These are phyloP conservation scores for Stachybotrys elegans DNA, from an alignment of 2,329 filamentous ascomycete genomes.

Conservation along the genomic window DNA sequence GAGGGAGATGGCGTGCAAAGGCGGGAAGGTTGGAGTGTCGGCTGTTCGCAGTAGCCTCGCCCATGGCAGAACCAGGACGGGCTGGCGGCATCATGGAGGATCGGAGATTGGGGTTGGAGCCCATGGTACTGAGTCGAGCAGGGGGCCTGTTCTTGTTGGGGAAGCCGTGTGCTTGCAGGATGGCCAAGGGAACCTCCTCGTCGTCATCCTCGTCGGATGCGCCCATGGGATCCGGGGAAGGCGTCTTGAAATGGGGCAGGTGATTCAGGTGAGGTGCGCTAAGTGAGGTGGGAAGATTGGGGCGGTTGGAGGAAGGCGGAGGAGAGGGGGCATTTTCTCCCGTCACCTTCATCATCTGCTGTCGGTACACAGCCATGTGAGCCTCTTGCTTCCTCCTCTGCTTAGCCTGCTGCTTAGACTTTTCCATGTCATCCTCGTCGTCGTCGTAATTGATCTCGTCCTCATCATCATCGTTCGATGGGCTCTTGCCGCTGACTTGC, in stretches of 20 bases:
- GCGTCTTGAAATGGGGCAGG: conserved; percentile 26
- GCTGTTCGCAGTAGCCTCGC: conserved; percentile 37
- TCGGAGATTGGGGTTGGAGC: conserved; percentile 68
- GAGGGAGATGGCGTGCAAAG: conserved; percentile 76
- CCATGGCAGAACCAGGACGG: conserved; percentile 52
- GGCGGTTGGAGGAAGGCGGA: conserved; percentile 37
- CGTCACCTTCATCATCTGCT: conserved; percentile 96
- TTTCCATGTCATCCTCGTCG: conserved; percentile 75
- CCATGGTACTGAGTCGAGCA: conserved; percentile 56
- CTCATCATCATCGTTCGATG: conserved; percentile 55
- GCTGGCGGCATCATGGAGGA: conserved; percentile 42
- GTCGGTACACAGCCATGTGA: conserved; percentile 81
- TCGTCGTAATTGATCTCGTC: conserved; percentile 63
- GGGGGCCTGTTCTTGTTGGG: conserved; percentile 74
- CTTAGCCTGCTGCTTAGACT: conserved; percentile 65
- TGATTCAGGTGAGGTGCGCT: conserved; percentile 57
- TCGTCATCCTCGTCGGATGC: conserved; percentile 78
- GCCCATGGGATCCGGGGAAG: conserved; percentile 31
- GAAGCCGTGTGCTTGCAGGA: conserved; percentile 84
- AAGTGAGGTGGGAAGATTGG: conserved; percentile 49
- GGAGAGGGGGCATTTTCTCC: conserved; percentile 53
- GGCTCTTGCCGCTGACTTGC: conserved; percentile 33
- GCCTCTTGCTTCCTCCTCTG: conserved; percentile 85
- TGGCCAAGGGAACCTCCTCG: conserved; percentile 81
- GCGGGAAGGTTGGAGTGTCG: conserved; percentile 57